Evolutionary conservation across 345 rosid species (phyloP), one percentile per base, ranked within the genome.

Genomic region (Brassica carinata): DNA sequence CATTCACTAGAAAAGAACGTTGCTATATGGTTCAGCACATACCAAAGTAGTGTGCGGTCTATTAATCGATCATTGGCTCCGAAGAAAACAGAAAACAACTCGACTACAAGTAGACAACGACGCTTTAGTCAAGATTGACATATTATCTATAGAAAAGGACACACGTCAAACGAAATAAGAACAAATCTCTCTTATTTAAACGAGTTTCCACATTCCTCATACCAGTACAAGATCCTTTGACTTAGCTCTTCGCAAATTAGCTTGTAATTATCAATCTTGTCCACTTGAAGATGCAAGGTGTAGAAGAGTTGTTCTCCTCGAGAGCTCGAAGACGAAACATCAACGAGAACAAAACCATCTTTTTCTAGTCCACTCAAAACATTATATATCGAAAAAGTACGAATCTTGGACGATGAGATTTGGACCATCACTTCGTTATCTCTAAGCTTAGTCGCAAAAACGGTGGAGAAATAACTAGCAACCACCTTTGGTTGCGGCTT

Each of bases 241-340:
- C 58, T 14, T 51, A 51, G 18, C 18, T 51, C 58, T 51, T 51
- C 58, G 7, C 58, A 51, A 51, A 51, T 51, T 51, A n/a, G 58
- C 58, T 51, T 51, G 58, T 51, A 51, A 14, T 51, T 51, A 51
- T 51, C 18, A n/a, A n/a, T 51, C 18, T n/a, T 51, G 58, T 51
- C 79, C 75, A 86, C 86, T 89, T 86, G 87, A 69, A 92, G 64
- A 71, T 86, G 92, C 61, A 90, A 79, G 74, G 76, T 87, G 75
- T 85, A 81, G 83, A 92, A 88, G 58, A 86, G 67, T 66, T 81
- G 85, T 36, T 83, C 92, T 31, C 77, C 87, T 31, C 43, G 85
- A 58, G 91, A 86, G 53, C 85, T 76, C 59, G 89, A 87, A 27
- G 90, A 90, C 65, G 94, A 92, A 69, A 89, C 82, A 57, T 88